Evolutionary conservation across 352 stramenopile species (phyloP), one percentile per base, ranked within the genome.

Genomic region (Pythium dissimile): DNA sequence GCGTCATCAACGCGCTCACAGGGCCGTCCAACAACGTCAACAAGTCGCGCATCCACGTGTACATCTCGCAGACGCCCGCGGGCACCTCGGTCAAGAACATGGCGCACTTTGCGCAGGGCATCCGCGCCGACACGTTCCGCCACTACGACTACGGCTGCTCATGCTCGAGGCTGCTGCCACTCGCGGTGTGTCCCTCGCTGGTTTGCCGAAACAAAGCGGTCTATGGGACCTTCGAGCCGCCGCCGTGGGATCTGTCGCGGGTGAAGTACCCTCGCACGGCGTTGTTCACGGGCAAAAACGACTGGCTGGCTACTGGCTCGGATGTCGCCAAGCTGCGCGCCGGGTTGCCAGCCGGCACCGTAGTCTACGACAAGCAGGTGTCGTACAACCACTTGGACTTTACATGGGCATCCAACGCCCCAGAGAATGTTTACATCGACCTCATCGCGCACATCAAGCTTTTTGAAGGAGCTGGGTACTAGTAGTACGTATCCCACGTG

Each of bases 361-460:
- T 86, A 49, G 39, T 89, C 34, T 70, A 58, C 42, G 75, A 88
- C 49, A 67, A 62, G 58, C 72, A 59, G 39, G 56, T 81, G 41
- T 27, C 52, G 59, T 86, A 77, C 64, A 86, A 84, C 57, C 77
- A 88, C 64, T 50, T 89, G 35, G 79, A 89, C 66, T 89, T 80
- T 61, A 86, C 75, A 24, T 89, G 79, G 79, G 73, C 66, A n/a
- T 77, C 67, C 64, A 84, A 86, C 34, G 73, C 68, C 27, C 68
- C 68, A 31, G 69, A 82, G 26, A 53, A 73, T 21, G 67, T 89
- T 46, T 89, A 89, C 58, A 42, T 74, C 56, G 62, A 82, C 24
- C 42, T 89, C 38, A 65, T 88, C 41, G 50, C 59, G 4, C 71
- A 89, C 18, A 82, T 89, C 49, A 69, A 73, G 53, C 51, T 69